Percentiles rank a stretch among this genome's conserved stretches.
These are phyloP conservation scores for Candida labiduridarum DNA, from an alignment of 1,139 yeast genomes.

Conservation along the genomic window DNA sequence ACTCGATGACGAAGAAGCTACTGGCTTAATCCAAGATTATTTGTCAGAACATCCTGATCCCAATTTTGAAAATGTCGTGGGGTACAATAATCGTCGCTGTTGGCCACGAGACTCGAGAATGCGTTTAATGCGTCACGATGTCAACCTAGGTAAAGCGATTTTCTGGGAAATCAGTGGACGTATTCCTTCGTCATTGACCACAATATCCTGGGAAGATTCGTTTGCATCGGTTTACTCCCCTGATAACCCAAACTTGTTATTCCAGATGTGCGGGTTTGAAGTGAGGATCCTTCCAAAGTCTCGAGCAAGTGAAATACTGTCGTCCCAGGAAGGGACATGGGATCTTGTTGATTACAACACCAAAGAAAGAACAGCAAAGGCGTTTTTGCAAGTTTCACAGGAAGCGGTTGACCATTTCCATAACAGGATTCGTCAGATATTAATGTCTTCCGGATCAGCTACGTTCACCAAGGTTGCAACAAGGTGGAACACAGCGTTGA, in stretches of 20 bases:
- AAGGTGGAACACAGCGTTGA: constrained; percentile 93
- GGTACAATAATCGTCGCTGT: constrained; percentile 85
- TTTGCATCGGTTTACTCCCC: constrained; percentile 86
- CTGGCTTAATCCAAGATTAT: constrained; percentile 74
- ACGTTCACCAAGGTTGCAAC: constrained; percentile 94
- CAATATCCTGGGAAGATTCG: constrained; percentile 79
- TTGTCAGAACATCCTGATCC: constrained; percentile 90
- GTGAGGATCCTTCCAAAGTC: constrained; percentile 80
- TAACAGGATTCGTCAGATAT: constrained; percentile 82
- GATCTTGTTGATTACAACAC: constrained; percentile 71
- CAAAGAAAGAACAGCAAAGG: constrained; percentile 88
- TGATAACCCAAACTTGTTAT: constrained; percentile 85
- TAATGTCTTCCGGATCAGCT: constrained; percentile 95
- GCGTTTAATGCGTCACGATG: constrained; percentile 91
- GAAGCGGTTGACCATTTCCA: constrained; percentile 80
- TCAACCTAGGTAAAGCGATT: constrained; percentile 86
- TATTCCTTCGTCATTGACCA: constrained; percentile 72
- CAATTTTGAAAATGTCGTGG: constrained; percentile 81
- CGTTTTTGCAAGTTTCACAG: constrained; percentile 80
- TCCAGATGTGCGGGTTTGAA: constrained; percentile 95
- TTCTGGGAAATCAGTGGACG: constrained; percentile 89
- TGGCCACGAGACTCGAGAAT: constrained; percentile 95
- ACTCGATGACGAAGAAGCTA: constrained; percentile 72
- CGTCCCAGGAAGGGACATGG: constrained; percentile 85
- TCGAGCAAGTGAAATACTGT: constrained; percentile 51